Conservation (phyloP, 345 rosid genomes). For the Turnera subulata region DNA sequence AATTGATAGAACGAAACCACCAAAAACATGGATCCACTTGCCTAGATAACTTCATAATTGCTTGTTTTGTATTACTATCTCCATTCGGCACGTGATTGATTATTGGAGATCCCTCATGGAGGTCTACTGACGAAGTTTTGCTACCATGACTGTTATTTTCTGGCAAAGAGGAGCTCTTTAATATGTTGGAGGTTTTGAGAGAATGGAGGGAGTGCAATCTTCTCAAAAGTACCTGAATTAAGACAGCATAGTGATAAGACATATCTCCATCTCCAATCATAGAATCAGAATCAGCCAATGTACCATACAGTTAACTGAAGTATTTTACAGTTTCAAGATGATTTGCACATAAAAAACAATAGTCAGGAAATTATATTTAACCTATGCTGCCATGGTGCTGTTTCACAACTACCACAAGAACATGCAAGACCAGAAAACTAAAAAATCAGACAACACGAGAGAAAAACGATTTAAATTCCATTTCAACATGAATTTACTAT, state of each 20-base stretch:
- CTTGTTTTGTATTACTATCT: constrained; percentile 23
- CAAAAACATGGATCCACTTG: constrained; percentile 26
- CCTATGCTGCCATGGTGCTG: no score
- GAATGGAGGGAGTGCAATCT: constrained; percentile 57
- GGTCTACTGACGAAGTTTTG: constrained; percentile 18
- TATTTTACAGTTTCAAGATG: not conserved
- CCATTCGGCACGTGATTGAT: constrained; percentile 19
- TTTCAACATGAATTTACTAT: no score
- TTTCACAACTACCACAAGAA: no score
- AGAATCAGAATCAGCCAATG: no score
- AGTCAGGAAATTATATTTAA: no score
- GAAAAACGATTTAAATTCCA: no score
- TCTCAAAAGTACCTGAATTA: constrained; percentile 63
- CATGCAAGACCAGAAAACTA: no score
- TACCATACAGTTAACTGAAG: no score
- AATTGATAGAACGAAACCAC: constrained; percentile 55
- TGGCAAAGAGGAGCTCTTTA: constrained; percentile 11
- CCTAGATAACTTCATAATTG: constrained; percentile 38
- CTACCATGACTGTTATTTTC: no score
- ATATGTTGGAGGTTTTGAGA: constrained; percentile 30
- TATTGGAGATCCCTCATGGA: constrained; percentile 24
- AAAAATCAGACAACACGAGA: no score
- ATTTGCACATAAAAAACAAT: not conserved
- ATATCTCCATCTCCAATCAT: no score
- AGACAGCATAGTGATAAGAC: not conserved